Evolutionary conservation across 495 filamentous ascomycete species (phyloP).

Genomic region (Antarctomyces pellizariae): DNA sequence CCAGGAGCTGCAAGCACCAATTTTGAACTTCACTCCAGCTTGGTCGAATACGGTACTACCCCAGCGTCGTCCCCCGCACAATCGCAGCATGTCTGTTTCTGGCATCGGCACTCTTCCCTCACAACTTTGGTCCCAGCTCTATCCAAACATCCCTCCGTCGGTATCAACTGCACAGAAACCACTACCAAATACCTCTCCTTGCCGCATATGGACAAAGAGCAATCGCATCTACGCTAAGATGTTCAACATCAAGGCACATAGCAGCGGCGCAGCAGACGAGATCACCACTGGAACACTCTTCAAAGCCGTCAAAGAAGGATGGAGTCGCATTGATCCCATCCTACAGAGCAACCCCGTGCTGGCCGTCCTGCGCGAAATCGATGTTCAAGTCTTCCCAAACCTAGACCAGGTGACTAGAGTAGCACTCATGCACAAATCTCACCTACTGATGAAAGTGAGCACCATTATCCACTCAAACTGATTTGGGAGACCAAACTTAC

Average conservation of each 20-base stretch:
- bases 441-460: conserved; percentile 2
- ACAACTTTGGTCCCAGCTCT: too few species aligned
- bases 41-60: too few species aligned
- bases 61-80: too few species aligned
- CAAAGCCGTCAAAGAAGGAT: conserved; percentile 4
- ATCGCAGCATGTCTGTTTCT: too few species aligned
- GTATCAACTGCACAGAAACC: too few species aligned
- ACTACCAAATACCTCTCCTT: not conserved
- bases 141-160: too few species aligned
- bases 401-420: conserved; percentile 3
- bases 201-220: conserved; percentile 1
- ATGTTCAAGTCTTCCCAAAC: conserved; percentile 1
- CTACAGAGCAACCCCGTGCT: conserved; percentile 2
- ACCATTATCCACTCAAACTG: not conserved
- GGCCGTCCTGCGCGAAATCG: conserved; percentile 1
- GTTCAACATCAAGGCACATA: not conserved
- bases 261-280: not conserved
- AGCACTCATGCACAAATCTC: conserved; percentile 3
- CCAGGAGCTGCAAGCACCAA: too few species aligned
- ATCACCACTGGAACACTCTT: conserved; percentile 1
- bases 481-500: too few species aligned
- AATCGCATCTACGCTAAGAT: conserved; percentile 4
- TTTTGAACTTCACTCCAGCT: too few species aligned
- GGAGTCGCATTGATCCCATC: not conserved
- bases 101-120: too few species aligned